Evolutionary conservation across 768 basidiomycete genomes (phyloP).

Genomic region (Termitomyces sp.): DNA sequence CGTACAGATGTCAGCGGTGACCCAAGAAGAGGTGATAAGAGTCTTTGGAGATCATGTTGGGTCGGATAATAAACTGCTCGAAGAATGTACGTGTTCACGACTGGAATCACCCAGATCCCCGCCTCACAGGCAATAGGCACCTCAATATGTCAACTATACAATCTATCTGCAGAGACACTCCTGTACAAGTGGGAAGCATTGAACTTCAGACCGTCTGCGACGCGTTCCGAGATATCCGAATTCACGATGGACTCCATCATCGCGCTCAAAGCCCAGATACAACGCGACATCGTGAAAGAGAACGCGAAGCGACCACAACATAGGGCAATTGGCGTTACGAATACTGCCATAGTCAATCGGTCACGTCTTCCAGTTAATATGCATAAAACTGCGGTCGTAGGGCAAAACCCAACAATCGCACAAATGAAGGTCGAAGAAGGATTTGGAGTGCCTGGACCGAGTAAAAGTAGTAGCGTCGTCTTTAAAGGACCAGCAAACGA

Average conservation of each 20-base stretch:
- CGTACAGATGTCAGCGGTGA: slow-evolving; percentile 17
- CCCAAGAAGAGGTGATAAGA: slow-evolving; percentile 24
- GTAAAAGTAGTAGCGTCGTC: slow-evolving; percentile 26
- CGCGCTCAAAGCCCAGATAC: slow-evolving; percentile 46
- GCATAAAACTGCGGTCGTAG: slow-evolving; percentile 19
- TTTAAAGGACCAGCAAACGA: slow-evolving; percentile 41
- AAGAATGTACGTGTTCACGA: slow-evolving; percentile 44
- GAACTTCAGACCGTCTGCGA: slow-evolving; percentile 34
- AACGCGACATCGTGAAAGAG: slow-evolving; percentile 40
- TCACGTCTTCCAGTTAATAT: slow-evolving; percentile 28
- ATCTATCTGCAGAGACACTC: slow-evolving; percentile 47
- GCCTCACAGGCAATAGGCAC: slow-evolving; percentile 42
- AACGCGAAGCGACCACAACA: slow-evolving; percentile 30
- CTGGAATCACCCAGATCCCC: neutral
- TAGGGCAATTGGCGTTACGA: slow-evolving; percentile 22
- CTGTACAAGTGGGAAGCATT: slow-evolving; percentile 70
- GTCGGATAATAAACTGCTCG: slow-evolving; percentile 40
- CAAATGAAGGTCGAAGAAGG: slow-evolving; percentile 36
- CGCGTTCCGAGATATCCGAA: slow-evolving; percentile 32
- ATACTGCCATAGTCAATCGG: slow-evolving; percentile 32
- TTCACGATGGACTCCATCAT: slow-evolving; percentile 48
- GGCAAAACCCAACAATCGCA: slow-evolving; percentile 13
- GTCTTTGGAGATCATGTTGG: slow-evolving; percentile 24
- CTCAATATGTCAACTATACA: slow-evolving; percentile 62
- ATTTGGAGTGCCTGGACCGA: slow-evolving; percentile 22